Base-by-base conservation (phyloP, 805 yeast genomes). In the Pichia scutulata region DNA sequence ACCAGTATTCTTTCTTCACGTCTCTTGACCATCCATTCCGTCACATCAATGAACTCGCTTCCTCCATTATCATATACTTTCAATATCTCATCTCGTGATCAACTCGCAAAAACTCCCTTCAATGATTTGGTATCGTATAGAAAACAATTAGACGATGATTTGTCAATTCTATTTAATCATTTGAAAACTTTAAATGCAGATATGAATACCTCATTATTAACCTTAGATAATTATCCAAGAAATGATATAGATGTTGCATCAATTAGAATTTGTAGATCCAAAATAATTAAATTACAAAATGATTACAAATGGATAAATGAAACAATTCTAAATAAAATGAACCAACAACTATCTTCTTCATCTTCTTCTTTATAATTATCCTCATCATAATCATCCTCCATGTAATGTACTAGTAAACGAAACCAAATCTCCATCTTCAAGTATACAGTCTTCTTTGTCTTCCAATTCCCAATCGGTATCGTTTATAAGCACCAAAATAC, bases 381-480 rank as follows among this genome's bases (percentile, higher is more conserved):
- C 7, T 10, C 4, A 23, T 26, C 30, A 22, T 21, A 25, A 14
- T 61, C 63, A 92, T 44, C 99, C 99, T 5, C 99, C 99, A 60
- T 92, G 99, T 53, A 92, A 71, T 4, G 99, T 93, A 41, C 95
- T 86, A 1, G 97, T 92, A 61, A 92, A 92, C 3, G 95, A 81
- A 39, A 92, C 76, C 22, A 79, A 73, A 65, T 92, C 99, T 13
- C 86, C 83, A 44, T 76, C 69, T 65, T 87, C 85, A 16, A 93
- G 65, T n/a, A 73, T 80, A 60, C 89, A 89, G 10, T 79, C 84
- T 58, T 87, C 89, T 66, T 84, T 89, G 12, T 89, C 98, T 64
- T 89, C 95, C 14, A 92, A 68, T 61, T 92, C 99, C 98, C 98
- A 92, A 69, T 92, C 99, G 0, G 95, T 82, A 63, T 92, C 98